Evolutionary conservation across 1,284 basidiomycete genomes (phyloP).

Genomic region (Fistulina hepatica): DNA sequence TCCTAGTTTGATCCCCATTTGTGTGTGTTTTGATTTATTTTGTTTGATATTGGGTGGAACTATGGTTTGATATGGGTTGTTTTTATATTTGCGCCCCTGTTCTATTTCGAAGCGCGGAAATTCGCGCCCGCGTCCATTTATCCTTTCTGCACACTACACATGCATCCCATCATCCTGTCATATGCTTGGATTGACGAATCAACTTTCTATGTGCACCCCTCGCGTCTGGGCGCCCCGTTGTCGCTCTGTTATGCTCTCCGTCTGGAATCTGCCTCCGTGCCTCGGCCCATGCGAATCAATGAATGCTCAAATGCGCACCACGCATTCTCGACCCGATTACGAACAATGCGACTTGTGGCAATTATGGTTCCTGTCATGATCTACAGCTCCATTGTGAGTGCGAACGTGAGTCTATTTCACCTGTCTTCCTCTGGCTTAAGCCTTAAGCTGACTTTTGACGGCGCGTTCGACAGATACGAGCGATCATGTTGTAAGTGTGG

Average conservation of each 20-base stretch:
- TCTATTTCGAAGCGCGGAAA: constrained; percentile 13
- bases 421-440: constrained; percentile 6
- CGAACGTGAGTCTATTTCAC: constrained; percentile 42
- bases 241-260: constrained; percentile 3
- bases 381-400: constrained; percentile 43
- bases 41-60: too few species aligned
- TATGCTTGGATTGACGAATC: too few species aligned
- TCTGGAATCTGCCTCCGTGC: neutral
- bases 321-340: constrained; percentile 16
- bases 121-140: constrained; percentile 26
- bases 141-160: too few species aligned
- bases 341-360: constrained; percentile 13
- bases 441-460: neutral
- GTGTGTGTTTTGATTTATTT: too few species aligned
- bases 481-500: constrained; percentile 38
- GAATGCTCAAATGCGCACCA: constrained; percentile 12
- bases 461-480: constrained; percentile 32
- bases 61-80: too few species aligned
- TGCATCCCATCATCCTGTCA: too few species aligned
- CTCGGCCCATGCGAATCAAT: neutral
- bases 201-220: neutral
- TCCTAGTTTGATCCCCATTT: too few species aligned
- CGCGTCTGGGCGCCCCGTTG: constrained; percentile 3
- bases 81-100: constrained; percentile 17
- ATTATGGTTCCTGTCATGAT: constrained; percentile 8